Conservation (phyloP, 495 filamentous ascomycete species). For the Platismatia glauca region DNA sequence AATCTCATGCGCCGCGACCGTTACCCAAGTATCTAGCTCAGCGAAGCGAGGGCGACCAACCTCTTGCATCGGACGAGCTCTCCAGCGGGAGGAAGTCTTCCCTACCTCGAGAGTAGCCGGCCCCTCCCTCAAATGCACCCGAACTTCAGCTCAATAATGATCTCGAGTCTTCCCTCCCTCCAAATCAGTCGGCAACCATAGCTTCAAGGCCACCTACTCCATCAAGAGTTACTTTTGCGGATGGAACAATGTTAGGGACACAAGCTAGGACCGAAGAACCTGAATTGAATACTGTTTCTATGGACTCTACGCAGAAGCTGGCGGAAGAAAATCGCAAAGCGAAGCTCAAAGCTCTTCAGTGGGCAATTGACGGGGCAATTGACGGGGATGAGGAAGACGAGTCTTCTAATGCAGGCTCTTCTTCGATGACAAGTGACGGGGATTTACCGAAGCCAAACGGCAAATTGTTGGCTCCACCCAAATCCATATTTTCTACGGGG, state of each 20-base stretch:
- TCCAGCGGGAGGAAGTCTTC: not conserved
- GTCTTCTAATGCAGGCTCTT: slow-evolving; percentile 5
- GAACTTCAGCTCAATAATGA: not conserved
- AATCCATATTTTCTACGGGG: slow-evolving; percentile 21
- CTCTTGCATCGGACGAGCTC: slow-evolving; percentile 1
- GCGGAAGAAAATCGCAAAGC: slow-evolving; percentile 25
- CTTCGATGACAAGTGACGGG: not conserved
- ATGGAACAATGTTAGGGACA: not conserved
- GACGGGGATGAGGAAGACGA: slow-evolving; percentile 3
- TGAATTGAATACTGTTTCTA: not conserved
- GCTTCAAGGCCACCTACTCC: not conserved
- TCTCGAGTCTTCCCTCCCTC: not conserved
- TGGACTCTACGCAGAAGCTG: slow-evolving; percentile 7
- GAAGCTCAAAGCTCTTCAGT: slow-evolving; percentile 25
- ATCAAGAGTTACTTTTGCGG: not conserved
- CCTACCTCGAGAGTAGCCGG: not conserved
- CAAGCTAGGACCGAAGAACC: not conserved
- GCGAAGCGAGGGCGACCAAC: slow-evolving; percentile 11
- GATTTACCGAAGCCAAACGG: not conserved
- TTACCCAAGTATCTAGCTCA: slow-evolving; percentile 22
- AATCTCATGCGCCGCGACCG: slow-evolving; percentile 44
- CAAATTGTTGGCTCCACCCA: slow-evolving; percentile 10
- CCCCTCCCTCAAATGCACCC: not conserved
- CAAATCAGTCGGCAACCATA: not conserved
- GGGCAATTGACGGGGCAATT: slow-evolving; percentile 13